phyloP scores from a whole-genome alignment of 1,139 yeast species.

The Spathaspora sp. region DNA sequence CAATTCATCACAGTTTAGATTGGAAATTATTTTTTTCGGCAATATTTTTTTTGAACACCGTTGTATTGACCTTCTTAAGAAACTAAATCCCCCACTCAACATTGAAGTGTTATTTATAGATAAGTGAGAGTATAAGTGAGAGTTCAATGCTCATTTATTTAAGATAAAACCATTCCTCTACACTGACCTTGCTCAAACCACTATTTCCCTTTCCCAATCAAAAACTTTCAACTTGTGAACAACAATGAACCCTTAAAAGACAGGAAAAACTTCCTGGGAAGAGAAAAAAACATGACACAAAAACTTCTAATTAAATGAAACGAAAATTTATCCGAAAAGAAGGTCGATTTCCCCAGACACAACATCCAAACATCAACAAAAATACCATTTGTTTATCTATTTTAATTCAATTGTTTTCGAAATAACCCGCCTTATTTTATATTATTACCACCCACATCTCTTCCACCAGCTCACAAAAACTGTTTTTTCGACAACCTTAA shows the following conservation, averaged over 20 bases:
- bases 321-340: constrained; percentile 3
- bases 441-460: not conserved
- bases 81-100: not conserved
- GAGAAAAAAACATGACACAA: not conserved
- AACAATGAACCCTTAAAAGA: too few species aligned
- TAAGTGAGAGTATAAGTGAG: too few species aligned
- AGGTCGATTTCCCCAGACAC: constrained; percentile 3
- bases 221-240: too few species aligned
- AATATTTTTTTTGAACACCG: constrained; percentile 1
- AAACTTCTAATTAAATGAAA: not conserved
- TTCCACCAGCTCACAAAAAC: not conserved
- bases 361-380: constrained; percentile 4
- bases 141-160: too few species aligned
- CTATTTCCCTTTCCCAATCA: too few species aligned
- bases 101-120: not conserved
- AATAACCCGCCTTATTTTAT: constrained; percentile 1
- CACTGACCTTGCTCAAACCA: too few species aligned
- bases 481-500: not conserved
- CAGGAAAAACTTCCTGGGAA: too few species aligned
- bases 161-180: too few species aligned
- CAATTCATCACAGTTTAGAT: not conserved
- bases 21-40: not conserved
- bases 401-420: not conserved
- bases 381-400: not conserved
- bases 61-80: constrained; percentile 1